Base-by-base conservation (phyloP, 1,284 basidiomycete genomes). In the Leccinum subfulvum region DNA sequence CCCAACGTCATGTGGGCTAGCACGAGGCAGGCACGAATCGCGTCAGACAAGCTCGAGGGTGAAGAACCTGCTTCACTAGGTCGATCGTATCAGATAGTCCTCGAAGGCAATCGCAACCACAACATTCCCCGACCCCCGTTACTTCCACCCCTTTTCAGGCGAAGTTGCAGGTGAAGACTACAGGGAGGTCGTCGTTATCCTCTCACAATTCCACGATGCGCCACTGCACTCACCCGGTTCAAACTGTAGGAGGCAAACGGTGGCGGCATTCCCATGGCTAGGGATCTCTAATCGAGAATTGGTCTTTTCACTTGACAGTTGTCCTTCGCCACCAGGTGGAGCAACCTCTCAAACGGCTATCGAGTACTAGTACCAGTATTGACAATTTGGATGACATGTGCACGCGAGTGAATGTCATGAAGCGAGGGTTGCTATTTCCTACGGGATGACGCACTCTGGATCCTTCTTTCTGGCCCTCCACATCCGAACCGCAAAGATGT, bases 161-260 rank as follows among this genome's bases (percentile, higher is more conserved):
- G 37, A 91, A 11, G 77, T 83, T 2, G 81, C 92, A 16, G 91
- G 94, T 68, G 92, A 94, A 66, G 88, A 93, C 68, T 93, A 92
- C 64, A 91, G 93, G 64, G 91, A 91, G 70, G 87, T 85, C 61
- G 87, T 88, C 39, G 87, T 86, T 66, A 13, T 35, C 35, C 0
- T 35, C 5, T 35, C 35, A 35, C 35, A 35, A 3, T 35, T 73
- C 61, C 56, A 64, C 64, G 35, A 13, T 70, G 77, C 64, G 66
- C 72, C 58, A 4, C 56, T 69, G 35, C 80, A 84, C 59, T 84
- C 84, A 0, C 83, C 84, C 1, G 82, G 81, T 10, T 76, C 82
- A 1, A 78, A 79, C 14, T 81, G 83, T 16, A 84, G 82, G 67
- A 76, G 82, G 35, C 80, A 81, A 53, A 81, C 79, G 18, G 77